A percentile compares a stretch with the other conserved stretches of the same genome.
phyloP scores from a whole-genome alignment of 495 filamentous ascomycete genomes.

The Ascobolus immersus region DNA sequence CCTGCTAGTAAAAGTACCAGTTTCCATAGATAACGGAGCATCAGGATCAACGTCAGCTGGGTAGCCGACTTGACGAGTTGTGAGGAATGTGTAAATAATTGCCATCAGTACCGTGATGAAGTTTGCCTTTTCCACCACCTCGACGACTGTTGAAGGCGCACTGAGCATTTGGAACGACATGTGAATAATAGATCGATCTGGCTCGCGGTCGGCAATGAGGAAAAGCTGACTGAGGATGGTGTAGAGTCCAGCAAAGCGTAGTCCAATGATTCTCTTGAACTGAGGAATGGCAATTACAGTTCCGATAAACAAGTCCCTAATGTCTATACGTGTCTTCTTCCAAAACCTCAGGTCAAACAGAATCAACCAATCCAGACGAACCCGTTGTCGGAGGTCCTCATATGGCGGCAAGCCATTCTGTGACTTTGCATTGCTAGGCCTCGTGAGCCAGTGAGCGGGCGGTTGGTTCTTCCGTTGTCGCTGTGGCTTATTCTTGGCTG shows the following conservation, averaged over 20 bases:
- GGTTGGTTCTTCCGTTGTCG: conserved; percentile 18
- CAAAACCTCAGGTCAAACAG: conserved; percentile 90
- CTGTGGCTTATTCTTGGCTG: conserved; percentile 6
- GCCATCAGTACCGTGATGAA: conserved; percentile 86
- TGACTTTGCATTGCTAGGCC: conserved; percentile 33
- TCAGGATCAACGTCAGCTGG: conserved; percentile 62
- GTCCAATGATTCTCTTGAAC: conserved; percentile 86
- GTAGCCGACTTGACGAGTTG: conserved; percentile 80
- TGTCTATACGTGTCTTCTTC: conserved; percentile 76
- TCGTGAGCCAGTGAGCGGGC: conserved; percentile 67
- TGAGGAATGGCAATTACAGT: conserved; percentile 83
- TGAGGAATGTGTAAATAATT: conserved; percentile 91
- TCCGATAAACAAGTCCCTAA: conserved; percentile 83
- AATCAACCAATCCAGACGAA: conserved; percentile 83
- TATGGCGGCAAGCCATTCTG: conserved; percentile 35
- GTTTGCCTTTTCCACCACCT: conserved; percentile 85
- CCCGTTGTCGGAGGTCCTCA: conserved; percentile 65
- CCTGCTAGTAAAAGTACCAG: conserved; percentile 75
- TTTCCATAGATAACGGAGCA: conserved; percentile 72
- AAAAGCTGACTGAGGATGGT: conserved; percentile 83
- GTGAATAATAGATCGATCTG: conserved; percentile 95
- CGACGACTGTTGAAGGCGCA: conserved; percentile 80
- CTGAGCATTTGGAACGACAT: conserved; percentile 89
- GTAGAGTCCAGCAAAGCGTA: conserved; percentile 81
- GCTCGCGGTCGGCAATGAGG: conserved; percentile 84